These are phyloP conservation scores for Aotearoamyces nothofagi DNA, from an alignment of 2,329 filamentous ascomycete genomes.

Conservation along the genomic window DNA sequence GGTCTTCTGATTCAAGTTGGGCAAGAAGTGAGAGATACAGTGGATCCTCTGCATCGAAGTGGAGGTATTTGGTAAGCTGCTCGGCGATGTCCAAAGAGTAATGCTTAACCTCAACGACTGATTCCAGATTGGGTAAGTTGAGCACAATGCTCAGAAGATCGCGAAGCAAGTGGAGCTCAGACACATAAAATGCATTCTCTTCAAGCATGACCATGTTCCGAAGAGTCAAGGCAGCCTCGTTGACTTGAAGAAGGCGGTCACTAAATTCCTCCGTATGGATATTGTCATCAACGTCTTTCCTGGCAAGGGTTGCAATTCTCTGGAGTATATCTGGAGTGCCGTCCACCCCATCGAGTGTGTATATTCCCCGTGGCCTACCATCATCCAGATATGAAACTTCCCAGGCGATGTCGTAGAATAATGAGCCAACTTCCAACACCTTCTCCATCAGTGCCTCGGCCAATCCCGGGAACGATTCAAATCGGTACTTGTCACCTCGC, in stretches of 20 bases:
- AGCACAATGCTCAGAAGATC: conserved; percentile 75
- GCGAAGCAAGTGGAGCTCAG: conserved; percentile 58
- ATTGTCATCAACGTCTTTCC: conserved; percentile 46
- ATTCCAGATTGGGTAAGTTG: conserved; percentile 57
- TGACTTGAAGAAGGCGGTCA: conserved; percentile 60
- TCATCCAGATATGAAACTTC: conserved; percentile 57
- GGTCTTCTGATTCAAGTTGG: conserved; percentile 54
- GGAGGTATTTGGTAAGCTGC: conserved; percentile 71
- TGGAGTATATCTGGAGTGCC: conserved; percentile 61
- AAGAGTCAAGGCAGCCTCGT: conserved; percentile 74
- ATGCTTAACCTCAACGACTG: conserved; percentile 73
- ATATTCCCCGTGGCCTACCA: conserved; percentile 29
- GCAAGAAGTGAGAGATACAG: conserved; percentile 61
- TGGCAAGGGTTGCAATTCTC: conserved; percentile 48
- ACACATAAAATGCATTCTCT: conserved; percentile 74
- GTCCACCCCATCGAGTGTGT: conserved; percentile 46
- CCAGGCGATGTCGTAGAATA: conserved; percentile 79
- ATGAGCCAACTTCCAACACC: conserved; percentile 57
- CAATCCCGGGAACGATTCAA: conserved; percentile 78
- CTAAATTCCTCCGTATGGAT: conserved; percentile 58
- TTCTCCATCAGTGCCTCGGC: conserved; percentile 82
- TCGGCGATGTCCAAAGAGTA: conserved; percentile 86
- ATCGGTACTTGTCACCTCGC: conserved; percentile 87
- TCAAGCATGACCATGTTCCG: conserved; percentile 92
- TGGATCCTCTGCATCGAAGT: conserved; percentile 56